Conservation (phyloP, 805 yeast genomes). For the Metschnikowia arizonensis region DNA sequence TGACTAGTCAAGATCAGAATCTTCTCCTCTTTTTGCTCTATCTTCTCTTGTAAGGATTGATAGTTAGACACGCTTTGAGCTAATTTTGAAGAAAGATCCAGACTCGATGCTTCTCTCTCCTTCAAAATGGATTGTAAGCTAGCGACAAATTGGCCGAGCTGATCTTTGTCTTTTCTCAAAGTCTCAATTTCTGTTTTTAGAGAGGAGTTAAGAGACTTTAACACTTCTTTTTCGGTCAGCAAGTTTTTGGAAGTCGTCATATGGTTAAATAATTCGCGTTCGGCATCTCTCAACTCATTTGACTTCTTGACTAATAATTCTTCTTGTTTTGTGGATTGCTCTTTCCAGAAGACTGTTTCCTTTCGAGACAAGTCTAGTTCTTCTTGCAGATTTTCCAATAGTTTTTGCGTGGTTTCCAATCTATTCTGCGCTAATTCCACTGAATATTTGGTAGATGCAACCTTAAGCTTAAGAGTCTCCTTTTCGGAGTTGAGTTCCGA, state of each 20-base stretch:
- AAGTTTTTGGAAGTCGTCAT: slow-evolving; percentile 46
- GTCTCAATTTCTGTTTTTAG: slow-evolving; percentile 50
- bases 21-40: slow-evolving; percentile 52
- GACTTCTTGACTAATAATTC: slow-evolving; percentile 25
- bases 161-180: slow-evolving; percentile 54
- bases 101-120: slow-evolving; percentile 54
- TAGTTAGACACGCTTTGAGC: slow-evolving; percentile 47
- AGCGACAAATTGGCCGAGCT: slow-evolving; percentile 52
- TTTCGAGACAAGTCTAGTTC: slow-evolving; percentile 28
- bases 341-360: slow-evolving; percentile 38
- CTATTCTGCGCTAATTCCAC: slow-evolving; percentile 52
- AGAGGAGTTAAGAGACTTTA: slow-evolving; percentile 46
- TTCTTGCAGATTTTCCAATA: slow-evolving; percentile 25
- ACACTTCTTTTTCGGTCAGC: slow-evolving; percentile 51
- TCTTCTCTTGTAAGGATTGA: slow-evolving; percentile 40
- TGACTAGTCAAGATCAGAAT: slow-evolving; percentile 52
- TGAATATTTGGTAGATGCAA: slow-evolving; percentile 54
- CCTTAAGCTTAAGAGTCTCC: slow-evolving; percentile 44
- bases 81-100: slow-evolving; percentile 48
- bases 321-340: slow-evolving; percentile 40
- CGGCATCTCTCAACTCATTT: slow-evolving; percentile 55
- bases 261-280: slow-evolving; percentile 40
- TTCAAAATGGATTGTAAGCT: slow-evolving; percentile 58
- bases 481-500: slow-evolving; percentile 23
- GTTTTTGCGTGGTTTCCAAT: slow-evolving; percentile 37